These are phyloP conservation scores for Ceratocystis albifundus DNA, from an alignment of 2,329 filamentous ascomycete species.

Conservation along the genomic window DNA sequence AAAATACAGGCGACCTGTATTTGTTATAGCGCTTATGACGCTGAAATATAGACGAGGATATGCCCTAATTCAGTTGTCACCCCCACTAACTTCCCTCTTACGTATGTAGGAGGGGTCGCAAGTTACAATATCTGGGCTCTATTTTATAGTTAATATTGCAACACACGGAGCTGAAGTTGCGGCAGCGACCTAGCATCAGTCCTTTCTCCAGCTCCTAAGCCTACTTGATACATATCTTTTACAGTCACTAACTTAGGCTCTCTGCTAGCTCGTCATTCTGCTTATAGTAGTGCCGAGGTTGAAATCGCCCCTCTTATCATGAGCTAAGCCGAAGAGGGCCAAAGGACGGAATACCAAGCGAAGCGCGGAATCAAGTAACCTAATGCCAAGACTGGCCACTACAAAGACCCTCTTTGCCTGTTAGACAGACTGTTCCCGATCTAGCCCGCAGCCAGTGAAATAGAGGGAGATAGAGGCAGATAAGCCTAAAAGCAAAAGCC, in stretches of 20 bases:
- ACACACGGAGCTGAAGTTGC: too few relatives aligned
- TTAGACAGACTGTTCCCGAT: neutral
- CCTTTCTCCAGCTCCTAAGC: neutral
- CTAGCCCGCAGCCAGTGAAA: neutral
- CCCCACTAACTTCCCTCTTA: too few relatives aligned
- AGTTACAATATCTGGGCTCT: too few relatives aligned
- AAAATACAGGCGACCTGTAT: too few relatives aligned
- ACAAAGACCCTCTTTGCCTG: conserved; percentile 1
- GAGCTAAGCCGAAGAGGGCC: neutral
- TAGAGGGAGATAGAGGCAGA: neutral
- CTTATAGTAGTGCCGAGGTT: neutral
- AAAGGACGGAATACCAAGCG: neutral
- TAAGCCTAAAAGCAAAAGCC: neutral
- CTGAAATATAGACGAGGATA: too few relatives aligned
- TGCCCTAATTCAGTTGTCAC: too few relatives aligned
- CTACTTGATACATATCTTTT: neutral
- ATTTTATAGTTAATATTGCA: too few relatives aligned
- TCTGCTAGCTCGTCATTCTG: neutral
- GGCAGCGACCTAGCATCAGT: neutral
- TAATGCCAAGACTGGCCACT: neutral
- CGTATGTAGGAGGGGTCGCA: too few relatives aligned
- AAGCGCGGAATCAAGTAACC: neutral
- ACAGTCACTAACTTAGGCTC: neutral
- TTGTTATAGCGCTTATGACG: too few relatives aligned
- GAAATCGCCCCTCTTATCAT: neutral